Percentiles rank a stretch among this genome's conserved stretches.
phyloP scores from a whole-genome alignment of 2,329 filamentous ascomycete species.

The Aspergillus japonicus region DNA sequence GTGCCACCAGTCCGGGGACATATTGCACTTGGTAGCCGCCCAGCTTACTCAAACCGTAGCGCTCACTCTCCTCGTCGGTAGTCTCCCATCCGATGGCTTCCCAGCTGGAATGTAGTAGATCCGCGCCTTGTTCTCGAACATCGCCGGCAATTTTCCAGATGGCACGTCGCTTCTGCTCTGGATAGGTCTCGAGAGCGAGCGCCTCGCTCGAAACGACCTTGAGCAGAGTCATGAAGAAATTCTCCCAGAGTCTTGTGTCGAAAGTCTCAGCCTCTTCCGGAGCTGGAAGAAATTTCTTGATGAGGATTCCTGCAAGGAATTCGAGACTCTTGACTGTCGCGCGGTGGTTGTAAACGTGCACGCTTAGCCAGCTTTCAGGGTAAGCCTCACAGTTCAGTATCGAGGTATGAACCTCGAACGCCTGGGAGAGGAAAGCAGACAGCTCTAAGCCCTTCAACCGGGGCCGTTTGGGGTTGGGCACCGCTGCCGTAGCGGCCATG shows the following conservation, averaged over 20 bases:
- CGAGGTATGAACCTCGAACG: constrained; percentile 81
- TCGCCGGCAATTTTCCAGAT: constrained; percentile 99
- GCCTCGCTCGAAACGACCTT: constrained; percentile 86
- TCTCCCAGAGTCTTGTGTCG: constrained; percentile 89
- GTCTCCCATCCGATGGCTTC: constrained; percentile 97
- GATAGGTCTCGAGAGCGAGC: constrained; percentile 89
- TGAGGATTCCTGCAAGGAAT: constrained; percentile 73
- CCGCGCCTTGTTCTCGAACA: constrained; percentile 86
- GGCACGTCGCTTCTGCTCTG: constrained; percentile 90
- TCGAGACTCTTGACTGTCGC: constrained; percentile 84
- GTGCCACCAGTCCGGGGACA: constrained; percentile 84
- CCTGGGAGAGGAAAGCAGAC: constrained; percentile 71
- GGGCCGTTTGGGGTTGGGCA: constrained; percentile 70
- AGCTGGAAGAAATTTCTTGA: constrained; percentile 80
- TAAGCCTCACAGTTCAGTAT: constrained; percentile 88
- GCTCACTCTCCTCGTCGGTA: constrained; percentile 70
- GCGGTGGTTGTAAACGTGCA: constrained; percentile 89
- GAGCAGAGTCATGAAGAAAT: constrained; percentile 85
- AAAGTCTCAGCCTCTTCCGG: constrained; percentile 90
- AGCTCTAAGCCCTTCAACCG: constrained; percentile 76
- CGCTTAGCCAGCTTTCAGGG: constrained; percentile 83
- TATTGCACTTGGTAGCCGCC: constrained; percentile 99
- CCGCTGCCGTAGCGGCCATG: constrained; percentile 75
- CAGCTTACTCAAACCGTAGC: constrained; percentile 78
- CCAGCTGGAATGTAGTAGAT: constrained; percentile 82